These are phyloP conservation scores for Torulaspora maleeae DNA, from an alignment of 805 yeast species.

Conservation along the genomic window DNA sequence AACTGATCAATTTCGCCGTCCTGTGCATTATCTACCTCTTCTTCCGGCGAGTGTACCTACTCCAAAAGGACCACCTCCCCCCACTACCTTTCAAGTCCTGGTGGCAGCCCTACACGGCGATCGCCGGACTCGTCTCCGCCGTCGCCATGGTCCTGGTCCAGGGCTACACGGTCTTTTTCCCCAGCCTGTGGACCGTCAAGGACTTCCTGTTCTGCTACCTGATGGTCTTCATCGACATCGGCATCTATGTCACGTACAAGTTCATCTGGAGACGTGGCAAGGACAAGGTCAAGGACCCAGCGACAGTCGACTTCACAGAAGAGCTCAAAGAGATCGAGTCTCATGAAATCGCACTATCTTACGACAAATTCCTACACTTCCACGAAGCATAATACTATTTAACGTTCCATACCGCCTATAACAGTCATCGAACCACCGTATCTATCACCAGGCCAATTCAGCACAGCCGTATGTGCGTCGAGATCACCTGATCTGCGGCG, in stretches of 20 bases:
- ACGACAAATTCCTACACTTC: conserved; percentile 21
- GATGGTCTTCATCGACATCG: conserved; percentile 57
- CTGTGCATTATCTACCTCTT: conserved; percentile 56
- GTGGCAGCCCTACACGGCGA: conserved; percentile 57
- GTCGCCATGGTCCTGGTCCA: conserved; percentile 52
- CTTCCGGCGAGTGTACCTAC: conserved; percentile 55
- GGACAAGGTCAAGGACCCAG: conserved; percentile 43
- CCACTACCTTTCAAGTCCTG: conserved; percentile 48
- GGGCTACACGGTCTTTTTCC: conserved; percentile 68
- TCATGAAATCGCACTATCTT: conserved; percentile 42
- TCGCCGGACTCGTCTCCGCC: conserved; percentile 44
- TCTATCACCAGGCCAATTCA: too few species aligned
- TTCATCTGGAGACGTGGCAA: conserved; percentile 39
- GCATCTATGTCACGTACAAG: conserved; percentile 50
- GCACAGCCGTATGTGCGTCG: too few species aligned
- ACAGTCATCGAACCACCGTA: neutral
- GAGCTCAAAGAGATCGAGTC: conserved; percentile 56
- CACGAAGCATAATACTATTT: conserved; percentile 3
- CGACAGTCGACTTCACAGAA: conserved; percentile 49
- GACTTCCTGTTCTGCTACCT: conserved; percentile 66
- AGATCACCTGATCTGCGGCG: neutral
- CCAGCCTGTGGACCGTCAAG: conserved; percentile 58
- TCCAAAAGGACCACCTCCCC: conserved; percentile 44
- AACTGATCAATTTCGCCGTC: conserved; percentile 54
- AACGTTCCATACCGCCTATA: neutral